A percentile compares a stretch with the other conserved stretches of the same genome.
Evolutionary conservation across 2,329 filamentous ascomycete species (phyloP).

Genomic region (Botryotinia calthae): DNA sequence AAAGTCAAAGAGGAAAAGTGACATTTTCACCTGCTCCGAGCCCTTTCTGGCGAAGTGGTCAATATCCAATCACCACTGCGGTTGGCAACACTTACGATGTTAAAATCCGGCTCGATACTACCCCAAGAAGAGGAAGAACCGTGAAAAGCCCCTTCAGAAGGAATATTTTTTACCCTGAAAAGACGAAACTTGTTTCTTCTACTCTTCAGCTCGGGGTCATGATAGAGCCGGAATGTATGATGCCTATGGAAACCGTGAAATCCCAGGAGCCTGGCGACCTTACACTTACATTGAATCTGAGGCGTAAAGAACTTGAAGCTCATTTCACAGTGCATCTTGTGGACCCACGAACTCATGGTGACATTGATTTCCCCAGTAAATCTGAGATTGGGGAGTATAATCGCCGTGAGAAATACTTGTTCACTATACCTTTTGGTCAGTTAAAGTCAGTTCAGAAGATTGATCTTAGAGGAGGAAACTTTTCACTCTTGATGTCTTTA

Average conservation of each 20-base stretch:
- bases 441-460: slow-evolving; percentile 47
- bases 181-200: slow-evolving; percentile 44
- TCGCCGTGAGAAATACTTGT: slow-evolving; percentile 37
- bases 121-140: not conserved
- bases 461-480: slow-evolving; percentile 36
- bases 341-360: slow-evolving; percentile 30
- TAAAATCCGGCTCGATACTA: not conserved
- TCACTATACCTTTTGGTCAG: slow-evolving; percentile 42
- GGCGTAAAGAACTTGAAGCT: slow-evolving; percentile 42
- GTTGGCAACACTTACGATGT: not conserved
- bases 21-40: slow-evolving; percentile 57
- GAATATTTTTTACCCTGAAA: slow-evolving; percentile 36
- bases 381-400: slow-evolving; percentile 26
- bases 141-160: slow-evolving; percentile 32
- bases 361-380: slow-evolving; percentile 18
- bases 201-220: slow-evolving; percentile 63
- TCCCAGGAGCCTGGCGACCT: slow-evolving; percentile 28
- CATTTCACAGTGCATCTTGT: slow-evolving; percentile 41
- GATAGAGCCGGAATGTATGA: slow-evolving; percentile 52
- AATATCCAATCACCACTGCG: not conserved
- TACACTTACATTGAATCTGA: slow-evolving; percentile 43
- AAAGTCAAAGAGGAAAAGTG: slow-evolving; percentile 46
- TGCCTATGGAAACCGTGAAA: slow-evolving; percentile 38
- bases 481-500: slow-evolving; percentile 49
- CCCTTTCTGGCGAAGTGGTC: slow-evolving; percentile 48